Conservation (phyloP, 139 green algal species). For the Klebsormidium nitens region DNA sequence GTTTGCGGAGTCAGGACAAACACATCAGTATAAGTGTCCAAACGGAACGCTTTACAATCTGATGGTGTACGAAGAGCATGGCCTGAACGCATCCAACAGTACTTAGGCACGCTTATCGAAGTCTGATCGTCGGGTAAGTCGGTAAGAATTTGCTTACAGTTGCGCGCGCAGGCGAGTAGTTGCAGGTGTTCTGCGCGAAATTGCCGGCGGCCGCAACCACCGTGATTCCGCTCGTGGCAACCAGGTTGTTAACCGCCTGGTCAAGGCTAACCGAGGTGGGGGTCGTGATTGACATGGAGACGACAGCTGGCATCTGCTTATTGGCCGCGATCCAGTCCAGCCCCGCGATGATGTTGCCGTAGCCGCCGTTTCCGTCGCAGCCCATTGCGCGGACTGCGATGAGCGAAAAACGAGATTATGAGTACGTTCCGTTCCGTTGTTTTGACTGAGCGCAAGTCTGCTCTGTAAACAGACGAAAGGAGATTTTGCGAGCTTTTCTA, state of each 20-base stretch:
- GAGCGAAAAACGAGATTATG: not conserved
- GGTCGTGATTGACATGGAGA: slow-evolving; percentile 31
- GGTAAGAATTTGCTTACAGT: no score
- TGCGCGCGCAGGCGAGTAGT: slow-evolving; percentile 21
- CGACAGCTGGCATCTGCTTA: slow-evolving; percentile 7
- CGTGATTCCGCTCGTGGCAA: slow-evolving; percentile 1
- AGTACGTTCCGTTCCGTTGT: not conserved
- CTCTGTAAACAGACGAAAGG: no score
- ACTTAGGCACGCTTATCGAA: no score
- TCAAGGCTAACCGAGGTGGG: slow-evolving; percentile 13
- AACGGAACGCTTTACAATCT: no score
- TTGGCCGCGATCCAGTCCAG: slow-evolving; percentile 27
- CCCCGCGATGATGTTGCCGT: slow-evolving; percentile 18
- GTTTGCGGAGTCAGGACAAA: no score
- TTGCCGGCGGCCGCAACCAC: slow-evolving; percentile 31
- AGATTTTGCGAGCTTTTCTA: no score
- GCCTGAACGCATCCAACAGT: no score
- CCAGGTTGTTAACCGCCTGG: slow-evolving; percentile 7
- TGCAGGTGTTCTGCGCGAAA: slow-evolving; percentile 3
- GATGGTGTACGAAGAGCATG: no score
- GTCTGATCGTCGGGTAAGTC: no score
- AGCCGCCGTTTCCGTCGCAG: slow-evolving; percentile 11
- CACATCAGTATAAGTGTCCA: no score
- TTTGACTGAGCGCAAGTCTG: no score
- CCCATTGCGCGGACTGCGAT: slow-evolving; percentile 14